phyloP scores from a whole-genome alignment of 1,284 basidiomycete genomes.

The Ustilago trichophora region DNA sequence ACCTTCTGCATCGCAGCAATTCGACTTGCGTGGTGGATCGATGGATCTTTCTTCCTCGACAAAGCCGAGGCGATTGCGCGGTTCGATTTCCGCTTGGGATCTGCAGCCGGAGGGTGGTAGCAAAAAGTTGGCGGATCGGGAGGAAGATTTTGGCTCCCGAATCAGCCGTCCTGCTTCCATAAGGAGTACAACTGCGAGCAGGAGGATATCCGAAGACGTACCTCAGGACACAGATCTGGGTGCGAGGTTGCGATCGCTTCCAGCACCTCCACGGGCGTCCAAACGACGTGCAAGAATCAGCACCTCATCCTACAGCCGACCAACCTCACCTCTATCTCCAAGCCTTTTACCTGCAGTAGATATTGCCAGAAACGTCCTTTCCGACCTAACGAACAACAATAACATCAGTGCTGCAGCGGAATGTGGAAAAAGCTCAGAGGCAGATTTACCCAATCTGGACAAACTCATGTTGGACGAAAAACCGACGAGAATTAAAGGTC shows the following conservation, averaged over 20 bases:
- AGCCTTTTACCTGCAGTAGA: neutral
- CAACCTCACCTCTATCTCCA: too few relatives aligned
- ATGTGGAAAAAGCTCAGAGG: neutral
- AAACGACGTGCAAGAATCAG: constrained; percentile 14
- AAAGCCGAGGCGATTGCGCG: constrained; percentile 1
- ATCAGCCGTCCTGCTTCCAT: too few relatives aligned
- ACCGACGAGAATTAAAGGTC: neutral
- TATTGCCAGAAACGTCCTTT: neutral
- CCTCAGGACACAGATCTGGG: neutral
- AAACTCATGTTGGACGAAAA: neutral
- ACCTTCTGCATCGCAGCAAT: constrained; percentile 7
- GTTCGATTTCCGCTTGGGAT: constrained; percentile 16
- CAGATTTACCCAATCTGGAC: neutral
- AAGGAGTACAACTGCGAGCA: too few relatives aligned
- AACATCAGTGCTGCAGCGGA: neutral
- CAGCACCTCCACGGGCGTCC: constrained; percentile 20
- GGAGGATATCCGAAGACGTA: neutral
- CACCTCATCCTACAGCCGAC: too few relatives aligned
- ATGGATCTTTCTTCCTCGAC: too few relatives aligned
- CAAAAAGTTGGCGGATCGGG: neutral
- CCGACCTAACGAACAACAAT: neutral
- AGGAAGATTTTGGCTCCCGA: too few relatives aligned
- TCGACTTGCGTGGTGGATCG: constrained; percentile 1
- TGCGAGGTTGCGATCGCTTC: constrained; percentile 10
- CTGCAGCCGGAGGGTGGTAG: neutral